These are phyloP conservation scores for Poa pratensis DNA, from an alignment of 176 grass and related monocot genomes.

Conservation along the genomic window DNA sequence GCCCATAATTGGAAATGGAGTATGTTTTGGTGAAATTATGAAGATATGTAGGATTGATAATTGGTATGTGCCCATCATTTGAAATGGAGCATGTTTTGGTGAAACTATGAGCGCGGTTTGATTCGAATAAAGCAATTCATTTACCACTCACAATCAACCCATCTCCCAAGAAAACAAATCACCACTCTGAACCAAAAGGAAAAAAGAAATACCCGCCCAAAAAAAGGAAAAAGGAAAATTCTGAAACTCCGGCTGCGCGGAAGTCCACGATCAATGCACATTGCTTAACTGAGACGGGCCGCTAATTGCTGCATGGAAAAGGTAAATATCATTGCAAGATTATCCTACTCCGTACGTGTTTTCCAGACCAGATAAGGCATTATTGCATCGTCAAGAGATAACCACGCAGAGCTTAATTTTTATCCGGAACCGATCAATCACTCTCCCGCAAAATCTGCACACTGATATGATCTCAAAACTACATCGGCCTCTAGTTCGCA, in stretches of 20 bases:
- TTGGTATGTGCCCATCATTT: background rate
- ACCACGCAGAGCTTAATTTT: background rate
- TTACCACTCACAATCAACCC: background rate
- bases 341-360: background rate
- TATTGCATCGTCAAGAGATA: background rate
- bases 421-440: conserved; percentile 10
- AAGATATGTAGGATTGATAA: too few relatives aligned
- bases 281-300: background rate
- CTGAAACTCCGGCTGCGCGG: background rate
- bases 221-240: background rate
- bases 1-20: background rate
- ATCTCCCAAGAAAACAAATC: background rate
- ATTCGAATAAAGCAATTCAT: background rate
- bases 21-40: background rate
- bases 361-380: background rate
- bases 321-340: background rate
- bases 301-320: background rate
- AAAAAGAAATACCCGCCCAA: too few relatives aligned
- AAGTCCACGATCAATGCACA: background rate
- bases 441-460: conserved; percentile 16
- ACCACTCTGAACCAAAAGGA: background rate
- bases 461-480: conserved; percentile 8
- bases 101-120: background rate
- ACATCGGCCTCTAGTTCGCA: conserved; percentile 8
- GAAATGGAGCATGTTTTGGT: background rate